phyloP scores from a whole-genome alignment of 1,284 basidiomycete species.

The Cutaneotrichosporon mucoides region DNA sequence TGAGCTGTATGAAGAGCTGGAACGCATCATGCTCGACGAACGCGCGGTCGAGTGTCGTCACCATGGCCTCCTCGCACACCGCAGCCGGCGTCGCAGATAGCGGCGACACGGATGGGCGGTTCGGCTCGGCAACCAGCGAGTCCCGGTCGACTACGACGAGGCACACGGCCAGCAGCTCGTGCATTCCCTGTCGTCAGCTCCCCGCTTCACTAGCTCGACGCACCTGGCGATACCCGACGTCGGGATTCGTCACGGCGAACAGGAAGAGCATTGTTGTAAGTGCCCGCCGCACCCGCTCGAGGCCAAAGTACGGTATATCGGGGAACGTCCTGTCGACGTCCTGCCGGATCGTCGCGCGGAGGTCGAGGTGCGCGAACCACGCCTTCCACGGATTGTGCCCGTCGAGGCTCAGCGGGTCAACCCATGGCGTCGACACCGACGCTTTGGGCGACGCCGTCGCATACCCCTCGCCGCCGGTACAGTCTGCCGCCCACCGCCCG shows the following conservation, averaged over 20 bases:
- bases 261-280: constrained; percentile 81
- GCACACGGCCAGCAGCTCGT: constrained; percentile 81
- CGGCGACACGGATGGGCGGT: constrained; percentile 3
- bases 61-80: constrained; percentile 28
- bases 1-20: constrained; percentile 70
- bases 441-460: constrained; percentile 4
- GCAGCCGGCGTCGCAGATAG: neutral
- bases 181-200: constrained; percentile 70
- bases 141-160: constrained; percentile 78
- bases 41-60: constrained; percentile 36
- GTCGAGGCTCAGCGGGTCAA: constrained; percentile 79
- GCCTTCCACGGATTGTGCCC: constrained; percentile 83
- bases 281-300: constrained; percentile 64
- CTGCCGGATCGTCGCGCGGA: constrained; percentile 78
- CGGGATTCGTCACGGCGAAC: constrained; percentile 67
- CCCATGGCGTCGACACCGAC: constrained; percentile 39
- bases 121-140: constrained; percentile 52
- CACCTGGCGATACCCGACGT: constrained; percentile 70
- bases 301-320: constrained; percentile 80
- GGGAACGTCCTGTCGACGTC: constrained; percentile 95
- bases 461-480: constrained; percentile 37
- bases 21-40: constrained; percentile 64
- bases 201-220: neutral
- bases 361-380: constrained; percentile 82
- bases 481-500: constrained; percentile 51